These are phyloP conservation scores for Abelmoschus esculentus DNA, from an alignment of 345 rosid genomes.

Conservation along the genomic window DNA sequence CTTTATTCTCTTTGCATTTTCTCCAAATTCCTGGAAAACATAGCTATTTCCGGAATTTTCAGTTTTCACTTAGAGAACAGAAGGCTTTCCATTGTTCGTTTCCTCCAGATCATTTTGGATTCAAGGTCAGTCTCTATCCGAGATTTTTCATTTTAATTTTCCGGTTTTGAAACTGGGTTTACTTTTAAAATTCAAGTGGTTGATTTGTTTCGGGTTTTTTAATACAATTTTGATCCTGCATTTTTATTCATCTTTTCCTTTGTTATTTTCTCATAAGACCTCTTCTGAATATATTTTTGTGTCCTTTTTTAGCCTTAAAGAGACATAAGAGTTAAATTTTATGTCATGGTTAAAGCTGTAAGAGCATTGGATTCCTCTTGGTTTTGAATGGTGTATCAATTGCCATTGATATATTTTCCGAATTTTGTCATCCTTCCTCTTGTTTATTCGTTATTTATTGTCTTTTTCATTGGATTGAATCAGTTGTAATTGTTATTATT, in stretches of 20 bases:
- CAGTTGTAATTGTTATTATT: background rate
- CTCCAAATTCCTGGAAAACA: background rate
- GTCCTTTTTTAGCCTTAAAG: too few relatives aligned
- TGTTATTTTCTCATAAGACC: background rate
- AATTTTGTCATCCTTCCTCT: too few relatives aligned
- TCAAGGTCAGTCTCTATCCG: background rate
- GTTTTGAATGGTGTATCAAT: too few relatives aligned
- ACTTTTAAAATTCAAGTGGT: background rate
- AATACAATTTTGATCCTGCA: background rate
- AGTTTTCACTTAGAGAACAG: background rate
- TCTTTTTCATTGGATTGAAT: background rate
- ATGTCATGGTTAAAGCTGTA: too few relatives aligned
- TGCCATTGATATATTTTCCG: too few relatives aligned
- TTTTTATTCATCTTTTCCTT: background rate
- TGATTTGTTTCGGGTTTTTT: background rate
- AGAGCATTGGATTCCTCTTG: too few relatives aligned
- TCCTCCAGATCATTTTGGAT: background rate
- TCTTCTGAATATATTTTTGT: background rate
- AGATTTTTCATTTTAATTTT: background rate
- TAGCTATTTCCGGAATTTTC: background rate
- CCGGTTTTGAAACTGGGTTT: background rate
- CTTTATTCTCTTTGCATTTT: background rate
- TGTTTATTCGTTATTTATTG: too few relatives aligned
- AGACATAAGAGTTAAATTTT: too few relatives aligned
- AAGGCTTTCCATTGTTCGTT: background rate